A percentile compares a stretch with the other conserved stretches of the same genome.
Evolutionary conservation across 768 basidiomycete species (phyloP).

Genomic region (Mycena alexandri): DNA sequence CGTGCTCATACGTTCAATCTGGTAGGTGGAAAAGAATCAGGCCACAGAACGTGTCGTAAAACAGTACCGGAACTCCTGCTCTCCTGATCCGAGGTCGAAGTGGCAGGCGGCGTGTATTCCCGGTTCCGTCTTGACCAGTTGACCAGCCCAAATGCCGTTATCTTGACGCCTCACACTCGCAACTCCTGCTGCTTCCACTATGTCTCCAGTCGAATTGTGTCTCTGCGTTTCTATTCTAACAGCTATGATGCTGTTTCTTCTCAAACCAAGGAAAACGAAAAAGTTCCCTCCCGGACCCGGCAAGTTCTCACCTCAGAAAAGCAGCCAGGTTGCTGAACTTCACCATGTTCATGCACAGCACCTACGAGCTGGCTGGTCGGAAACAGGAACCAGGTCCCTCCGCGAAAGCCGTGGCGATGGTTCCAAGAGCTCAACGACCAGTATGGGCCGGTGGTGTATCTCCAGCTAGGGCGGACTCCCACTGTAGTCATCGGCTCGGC

Average conservation of each 20-base stretch:
- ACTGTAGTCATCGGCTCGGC: slow-evolving; percentile 58
- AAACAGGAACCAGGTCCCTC: slow-evolving; percentile 60
- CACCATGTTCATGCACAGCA: neutral
- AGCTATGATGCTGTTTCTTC: slow-evolving; percentile 4
- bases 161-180: no score
- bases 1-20: no score
- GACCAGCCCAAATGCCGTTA: no score
- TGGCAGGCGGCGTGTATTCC: slow-evolving; percentile 1
- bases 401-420: slow-evolving; percentile 60
- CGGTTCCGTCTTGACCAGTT: neutral
- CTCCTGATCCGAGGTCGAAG: no score
- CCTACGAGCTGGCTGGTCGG: slow-evolving; percentile 49
- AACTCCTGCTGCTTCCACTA: neutral
- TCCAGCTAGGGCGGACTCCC: slow-evolving; percentile 12
- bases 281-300: slow-evolving; percentile 35
- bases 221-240: slow-evolving; percentile 7
- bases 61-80: no score
- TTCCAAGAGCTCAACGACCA: slow-evolving; percentile 61
- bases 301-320: neutral
- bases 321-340: neutral
- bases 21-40: no score
- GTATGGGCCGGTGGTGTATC: slow-evolving; percentile 49
- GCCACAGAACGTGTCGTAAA: no score
- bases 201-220: slow-evolving; percentile 12
- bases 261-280: slow-evolving; percentile 25